Conservation (phyloP, 495 filamentous ascomycete genomes). For the Aspergillus biplanus region DNA sequence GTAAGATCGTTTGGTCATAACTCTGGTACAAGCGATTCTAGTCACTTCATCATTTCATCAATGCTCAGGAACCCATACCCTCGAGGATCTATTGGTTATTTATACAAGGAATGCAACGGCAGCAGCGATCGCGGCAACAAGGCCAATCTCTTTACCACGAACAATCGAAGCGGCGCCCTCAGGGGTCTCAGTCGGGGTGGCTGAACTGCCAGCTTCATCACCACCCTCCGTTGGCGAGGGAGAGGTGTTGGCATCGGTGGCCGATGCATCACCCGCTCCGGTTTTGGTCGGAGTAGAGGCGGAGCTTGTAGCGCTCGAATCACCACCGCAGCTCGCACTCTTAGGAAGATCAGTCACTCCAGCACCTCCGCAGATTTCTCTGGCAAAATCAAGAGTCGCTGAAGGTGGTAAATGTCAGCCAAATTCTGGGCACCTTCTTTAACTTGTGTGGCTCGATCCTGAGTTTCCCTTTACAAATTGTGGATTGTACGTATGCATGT, state of each 20-base stretch:
- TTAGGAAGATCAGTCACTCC: conserved; percentile 46
- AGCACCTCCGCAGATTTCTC: conserved; percentile 50
- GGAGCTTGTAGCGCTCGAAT: conserved; percentile 29
- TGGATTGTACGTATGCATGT: neutral
- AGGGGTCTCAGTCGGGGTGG: conserved; percentile 19
- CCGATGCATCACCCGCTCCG: too few species aligned
- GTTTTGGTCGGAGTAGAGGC: conserved; percentile 17
- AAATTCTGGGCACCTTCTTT: neutral
- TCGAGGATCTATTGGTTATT: neutral
- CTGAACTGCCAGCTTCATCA: neutral
- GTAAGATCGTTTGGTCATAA: neutral
- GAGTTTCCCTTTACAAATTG: too few species aligned
- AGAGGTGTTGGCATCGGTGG: conserved; percentile 10
- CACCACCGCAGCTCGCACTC: conserved; percentile 37
- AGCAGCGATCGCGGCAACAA: conserved; percentile 41
- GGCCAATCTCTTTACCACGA: conserved; percentile 32
- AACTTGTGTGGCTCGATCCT: too few species aligned
- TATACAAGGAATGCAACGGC: conserved; percentile 41
- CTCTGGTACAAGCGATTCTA: neutral
- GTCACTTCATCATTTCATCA: neutral
- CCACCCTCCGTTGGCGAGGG: neutral
- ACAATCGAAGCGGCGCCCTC: conserved; percentile 53
- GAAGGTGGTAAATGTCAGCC: conserved; percentile 1
- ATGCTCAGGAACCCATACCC: neutral
- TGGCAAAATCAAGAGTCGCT: conserved; percentile 56